Base-by-base conservation (phyloP, 257 asterid genomes). In the Plantago major region DNA sequence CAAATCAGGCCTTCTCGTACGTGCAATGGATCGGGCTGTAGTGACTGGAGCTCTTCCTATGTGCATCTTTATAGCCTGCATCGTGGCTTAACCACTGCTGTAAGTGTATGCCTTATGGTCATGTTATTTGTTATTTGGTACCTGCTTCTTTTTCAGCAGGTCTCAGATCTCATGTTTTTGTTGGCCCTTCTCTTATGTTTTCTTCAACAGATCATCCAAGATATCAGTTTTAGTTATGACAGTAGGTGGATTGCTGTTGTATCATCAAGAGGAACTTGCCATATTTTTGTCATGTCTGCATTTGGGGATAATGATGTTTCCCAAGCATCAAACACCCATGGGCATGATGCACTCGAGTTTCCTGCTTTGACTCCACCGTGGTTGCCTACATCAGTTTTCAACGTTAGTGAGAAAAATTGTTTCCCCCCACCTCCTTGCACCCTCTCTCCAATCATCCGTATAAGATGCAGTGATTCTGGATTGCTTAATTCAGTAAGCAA, bases 41-140 rank as follows among this genome's bases (percentile, higher is more conserved):
- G 63, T 42, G 82, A 79, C 75, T 73, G 84, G 88, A 73, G 80
- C 76, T 61, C 82, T 67, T 79, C 92, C 22, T 82, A 72, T 72
- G 83, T 67, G 57, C 73, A 78, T 59, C 77, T 74, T 38, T 78
- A 77, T 70, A 73, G 71, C 72, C 74, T 77, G 26, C 28, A 67
- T 57, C 74, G 82, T 37, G 79, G 82, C 42, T 63, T 78, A 40
- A 78, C 82, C 47, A 14, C 74, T 37, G 82, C 82, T 67, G 82
- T 78, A 57, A 67, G 82, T 70, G 58, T 69, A 33, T 49, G 19
- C 45, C n/a, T 38, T 4, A 57, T 16, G 7, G 26, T 40, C 46
- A 33, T n/a, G 22, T 38, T 38, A 10, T 38, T 57, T 54, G 19
- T 60, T 19, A 49, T 19, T 11, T 44, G 19, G 9, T 46, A 18